Base-by-base conservation (phyloP, 1,284 basidiomycete species). In the Cronartium ribicola region DNA sequence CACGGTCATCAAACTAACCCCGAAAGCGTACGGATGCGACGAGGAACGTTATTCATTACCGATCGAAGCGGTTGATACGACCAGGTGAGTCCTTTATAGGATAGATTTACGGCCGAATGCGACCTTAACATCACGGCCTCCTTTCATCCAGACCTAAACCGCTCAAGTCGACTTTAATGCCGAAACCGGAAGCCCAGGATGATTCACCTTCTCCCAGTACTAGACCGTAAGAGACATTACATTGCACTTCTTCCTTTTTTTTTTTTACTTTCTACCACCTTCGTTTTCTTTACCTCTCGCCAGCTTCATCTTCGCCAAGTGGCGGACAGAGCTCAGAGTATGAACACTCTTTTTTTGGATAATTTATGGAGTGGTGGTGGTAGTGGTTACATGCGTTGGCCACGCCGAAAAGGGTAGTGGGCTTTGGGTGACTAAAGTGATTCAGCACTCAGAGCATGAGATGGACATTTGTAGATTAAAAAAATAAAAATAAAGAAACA, bases 1-100 rank as follows among this genome's bases (percentile, higher is more conserved):
- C 81, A 98, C 95, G 0, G 90, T 99, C 43, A 97, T 99, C 82
- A 97, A 98, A 83, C 78, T 98, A 68, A 98, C 95, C 0, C 96
- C 96, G 2, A 94, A 92, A 81, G 96, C 96, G 0, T 99, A 98
- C 80, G 96, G 96, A 22, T 98, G 95, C 84, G 93, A 97, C 81
- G 96, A 99, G 82, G 94, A 95, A 81, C 86, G 96, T 85, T 73
- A 66, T 20, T 60, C 64, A n/a, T 44, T 73, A 46, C 71, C 71
- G 55, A 73, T 73, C 40, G 41, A 66, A 39, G 71, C 71, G n/a
- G 71, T 73, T 13, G 71, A 73, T 62, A 73, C 71, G 20, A 73
- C 71, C 2, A 66, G 71, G 71, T 73, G 22, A 37, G 44, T 41
- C 13, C 43, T 20, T 46, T 22, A 65, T 14, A 55, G 5, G 20